Evolutionary conservation across 2,329 filamentous ascomycete species (phyloP).

Genomic region (Raffaelea ambrosiae): DNA sequence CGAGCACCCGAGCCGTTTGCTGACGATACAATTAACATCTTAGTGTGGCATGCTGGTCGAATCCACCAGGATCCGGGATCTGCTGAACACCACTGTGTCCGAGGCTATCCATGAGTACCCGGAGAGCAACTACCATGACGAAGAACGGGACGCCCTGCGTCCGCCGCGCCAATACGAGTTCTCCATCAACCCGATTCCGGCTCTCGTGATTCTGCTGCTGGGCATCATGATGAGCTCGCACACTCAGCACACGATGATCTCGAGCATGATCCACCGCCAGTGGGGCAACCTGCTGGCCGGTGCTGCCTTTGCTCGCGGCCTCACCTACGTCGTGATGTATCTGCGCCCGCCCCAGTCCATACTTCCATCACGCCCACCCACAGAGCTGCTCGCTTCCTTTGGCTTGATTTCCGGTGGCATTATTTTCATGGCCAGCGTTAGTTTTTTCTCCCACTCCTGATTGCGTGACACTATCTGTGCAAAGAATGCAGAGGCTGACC

Average conservation of each 20-base stretch:
- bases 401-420: constrained; percentile 80
- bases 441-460: constrained; percentile 23
- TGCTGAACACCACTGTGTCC: constrained; percentile 49
- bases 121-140: constrained; percentile 27
- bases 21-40: constrained; percentile 6
- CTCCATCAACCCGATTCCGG: constrained; percentile 82
- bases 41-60: constrained; percentile 80
- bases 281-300: constrained; percentile 83
- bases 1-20: no score
- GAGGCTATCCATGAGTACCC: constrained; percentile 23
- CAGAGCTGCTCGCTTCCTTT: constrained; percentile 80
- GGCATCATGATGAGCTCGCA: constrained; percentile 96
- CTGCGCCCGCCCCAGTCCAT: constrained; percentile 72
- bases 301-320: constrained; percentile 66
- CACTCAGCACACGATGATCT: constrained; percentile 73
- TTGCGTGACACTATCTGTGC: not conserved
- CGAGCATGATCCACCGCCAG: constrained; percentile 86
- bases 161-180: constrained; percentile 61
- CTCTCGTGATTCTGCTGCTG: constrained; percentile 74
- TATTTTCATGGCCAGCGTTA: constrained; percentile 85
- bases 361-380: constrained; percentile 76
- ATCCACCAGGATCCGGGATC: constrained; percentile 57
- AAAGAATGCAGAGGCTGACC: not conserved
- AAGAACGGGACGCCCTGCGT: constrained; percentile 41
- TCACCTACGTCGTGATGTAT: constrained; percentile 75